Conservation (phyloP, 1,139 yeast genomes). For the Suhomyces choctaworum region DNA sequence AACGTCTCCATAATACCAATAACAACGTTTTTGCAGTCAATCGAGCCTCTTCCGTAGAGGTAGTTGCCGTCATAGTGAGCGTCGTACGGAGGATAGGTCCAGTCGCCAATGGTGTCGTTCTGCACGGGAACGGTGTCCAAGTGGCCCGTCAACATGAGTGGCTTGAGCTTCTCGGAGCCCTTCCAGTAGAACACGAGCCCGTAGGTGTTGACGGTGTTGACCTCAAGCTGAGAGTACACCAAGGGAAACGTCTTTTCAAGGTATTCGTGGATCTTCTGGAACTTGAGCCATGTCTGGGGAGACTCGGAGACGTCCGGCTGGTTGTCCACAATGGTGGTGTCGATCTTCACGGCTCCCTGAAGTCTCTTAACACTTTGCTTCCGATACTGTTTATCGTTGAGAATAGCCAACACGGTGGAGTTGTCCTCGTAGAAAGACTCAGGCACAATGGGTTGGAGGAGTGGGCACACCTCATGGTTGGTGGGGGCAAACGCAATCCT, state of each 20-base stretch:
- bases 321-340: constrained; percentile 47
- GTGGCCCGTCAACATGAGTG: constrained; percentile 71
- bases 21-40: constrained; percentile 62
- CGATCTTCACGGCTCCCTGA: constrained; percentile 44
- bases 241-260: constrained; percentile 59
- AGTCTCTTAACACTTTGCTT: constrained; percentile 36
- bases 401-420: constrained; percentile 34
- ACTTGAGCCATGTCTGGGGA: constrained; percentile 44
- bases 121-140: constrained; percentile 87
- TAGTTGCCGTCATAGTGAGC: constrained; percentile 54
- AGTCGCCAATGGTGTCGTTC: constrained; percentile 50
- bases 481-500: constrained; percentile 25
- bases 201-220: constrained; percentile 61
- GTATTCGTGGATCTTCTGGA: constrained; percentile 47
- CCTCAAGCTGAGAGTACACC: constrained; percentile 48
- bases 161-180: constrained; percentile 61
- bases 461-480: constrained; percentile 29
- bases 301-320: constrained; percentile 41
- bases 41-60: constrained; percentile 66
- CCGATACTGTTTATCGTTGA: constrained; percentile 37
- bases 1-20: constrained; percentile 60
- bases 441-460: constrained; percentile 34
- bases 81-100: constrained; percentile 71
- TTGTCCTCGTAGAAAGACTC: constrained; percentile 32
- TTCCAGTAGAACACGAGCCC: constrained; percentile 69